Percentiles rank a stretch among this genome's conserved stretches.
Evolutionary conservation across 2,329 filamentous ascomycete species (phyloP).

Genomic region (Claviceps paspali): DNA sequence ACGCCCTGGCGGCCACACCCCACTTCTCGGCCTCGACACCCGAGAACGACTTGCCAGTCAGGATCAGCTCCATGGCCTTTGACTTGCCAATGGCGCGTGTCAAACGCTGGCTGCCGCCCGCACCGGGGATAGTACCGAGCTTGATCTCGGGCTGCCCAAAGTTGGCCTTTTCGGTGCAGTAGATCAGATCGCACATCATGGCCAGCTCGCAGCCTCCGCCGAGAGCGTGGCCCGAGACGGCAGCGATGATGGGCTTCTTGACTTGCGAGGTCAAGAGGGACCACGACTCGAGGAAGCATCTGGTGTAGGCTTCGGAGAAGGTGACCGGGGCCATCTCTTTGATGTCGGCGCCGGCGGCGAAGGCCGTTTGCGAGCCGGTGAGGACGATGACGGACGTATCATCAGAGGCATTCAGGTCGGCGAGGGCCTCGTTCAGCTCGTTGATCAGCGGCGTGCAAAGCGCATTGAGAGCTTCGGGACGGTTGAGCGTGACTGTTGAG

Average conservation of each 20-base stretch:
- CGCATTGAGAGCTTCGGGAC: conserved; percentile 90
- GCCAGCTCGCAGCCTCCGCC: conserved; percentile 93
- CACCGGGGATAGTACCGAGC: conserved; percentile 81
- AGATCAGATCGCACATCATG: conserved; percentile 93
- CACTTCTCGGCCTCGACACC: conserved; percentile 76
- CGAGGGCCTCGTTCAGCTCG: conserved; percentile 72
- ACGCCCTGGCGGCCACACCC: conserved; percentile 75
- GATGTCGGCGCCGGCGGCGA: conserved; percentile 93
- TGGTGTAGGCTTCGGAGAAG: conserved; percentile 75
- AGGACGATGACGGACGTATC: conserved; percentile 64
- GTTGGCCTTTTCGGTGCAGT: conserved; percentile 71
- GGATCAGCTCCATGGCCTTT: conserved; percentile 79
- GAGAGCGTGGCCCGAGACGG: conserved; percentile 86
- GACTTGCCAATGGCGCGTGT: conserved; percentile 72
- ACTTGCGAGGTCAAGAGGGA: conserved; percentile 68
- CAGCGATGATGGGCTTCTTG: conserved; percentile 88
- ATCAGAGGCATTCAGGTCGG: conserved; percentile 52
- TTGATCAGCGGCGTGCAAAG: conserved; percentile 79
- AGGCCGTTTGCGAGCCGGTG: conserved; percentile 79
- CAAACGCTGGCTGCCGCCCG: conserved; percentile 78
- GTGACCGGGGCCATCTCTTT: conserved; percentile 95
- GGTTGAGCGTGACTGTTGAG: conserved; percentile 68
- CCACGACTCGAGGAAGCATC: conserved; percentile 92
- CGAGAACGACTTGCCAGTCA: conserved; percentile 72
- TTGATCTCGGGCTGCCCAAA: conserved; percentile 98